Base-by-base conservation (phyloP, 176 grass and related monocot genomes). In the Otatea glauca region DNA sequence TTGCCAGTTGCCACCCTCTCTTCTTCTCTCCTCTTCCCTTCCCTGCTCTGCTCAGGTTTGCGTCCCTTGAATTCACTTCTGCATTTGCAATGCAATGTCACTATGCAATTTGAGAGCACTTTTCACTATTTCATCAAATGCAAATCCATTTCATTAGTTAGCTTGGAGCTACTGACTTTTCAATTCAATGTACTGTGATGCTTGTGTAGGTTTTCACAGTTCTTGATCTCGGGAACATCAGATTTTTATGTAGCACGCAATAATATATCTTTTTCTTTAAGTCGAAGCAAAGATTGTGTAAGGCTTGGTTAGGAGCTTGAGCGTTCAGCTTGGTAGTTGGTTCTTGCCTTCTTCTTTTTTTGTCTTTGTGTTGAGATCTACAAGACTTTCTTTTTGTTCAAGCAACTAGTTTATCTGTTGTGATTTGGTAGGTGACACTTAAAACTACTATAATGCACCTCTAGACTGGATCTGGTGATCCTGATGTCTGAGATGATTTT, bases 1-100 rank as follows among this genome's bases (percentile, higher is more conserved):
- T 65, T 85, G 63, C 80, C 53, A 60, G 62, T 42, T 60, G 73
- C 56, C 43, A 16, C 68, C 84, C 34, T 69, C 76, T 86, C 77
- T 38, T 60, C 68, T 82, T 75, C 78, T 17, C 60, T 37, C 42
- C n/a, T 39, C 24, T 64, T 66, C 29, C 37, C 42, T 37, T 51
- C 80, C 69, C 62, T 84, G 80, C 88, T 72, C 72, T 74, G 32
- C 50, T 85, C 84, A 92, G 91, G 91, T 92, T 45, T 78, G 91
- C 29, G 8, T 17, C 73, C 35, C 35, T 34, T 76, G 14, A 53
- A 17, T 49, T 72, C 55, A 85, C 54, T 43, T 62, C 70, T 49
- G 23, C 74, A 58, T 67, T 78, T 41, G 47, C 34, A 64, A 69
- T 69, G 60, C 68, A 6, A 11, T 65, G 14, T 5, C 1, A 3